Evolutionary conservation across 2,329 filamentous ascomycete species (phyloP).

Genomic region (Ophiostoma australiae): DNA sequence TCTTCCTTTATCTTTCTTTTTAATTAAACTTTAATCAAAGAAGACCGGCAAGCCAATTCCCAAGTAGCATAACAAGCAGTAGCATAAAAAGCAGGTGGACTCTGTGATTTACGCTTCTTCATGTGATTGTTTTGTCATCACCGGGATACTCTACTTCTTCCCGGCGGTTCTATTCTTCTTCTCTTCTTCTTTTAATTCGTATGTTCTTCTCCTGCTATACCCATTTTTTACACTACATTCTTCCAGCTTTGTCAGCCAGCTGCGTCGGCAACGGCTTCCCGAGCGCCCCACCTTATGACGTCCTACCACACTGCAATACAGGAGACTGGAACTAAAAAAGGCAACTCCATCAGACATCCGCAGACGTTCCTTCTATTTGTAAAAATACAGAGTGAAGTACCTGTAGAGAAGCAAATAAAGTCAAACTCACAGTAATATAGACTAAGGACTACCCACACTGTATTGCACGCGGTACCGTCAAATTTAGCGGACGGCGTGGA

Average conservation of each 20-base stretch:
- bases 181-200: too few relatives aligned
- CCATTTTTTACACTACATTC: not conserved
- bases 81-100: too few relatives aligned
- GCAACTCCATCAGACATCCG: not conserved
- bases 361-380: not conserved
- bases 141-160: too few relatives aligned
- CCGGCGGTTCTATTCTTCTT: not conserved
- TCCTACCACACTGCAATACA: not conserved
- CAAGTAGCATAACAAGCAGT: too few relatives aligned
- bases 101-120: too few relatives aligned
- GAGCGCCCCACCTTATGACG: conserved; percentile 4
- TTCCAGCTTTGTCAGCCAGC: not conserved
- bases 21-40: not conserved
- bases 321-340: not conserved
- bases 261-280: not conserved
- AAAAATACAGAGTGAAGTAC: too few relatives aligned
- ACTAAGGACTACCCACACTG: not conserved
- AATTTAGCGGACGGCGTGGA: not conserved
- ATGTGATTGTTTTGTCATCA: too few relatives aligned
- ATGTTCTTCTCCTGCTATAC: not conserved
- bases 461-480: not conserved
- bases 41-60: too few relatives aligned
- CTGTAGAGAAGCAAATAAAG: too few relatives aligned
- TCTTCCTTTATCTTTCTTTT: not conserved
- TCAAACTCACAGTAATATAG: too few relatives aligned